phyloP scores from a whole-genome alignment of 75 land plant genomes.

The Selaginella moellendorffii region DNA sequence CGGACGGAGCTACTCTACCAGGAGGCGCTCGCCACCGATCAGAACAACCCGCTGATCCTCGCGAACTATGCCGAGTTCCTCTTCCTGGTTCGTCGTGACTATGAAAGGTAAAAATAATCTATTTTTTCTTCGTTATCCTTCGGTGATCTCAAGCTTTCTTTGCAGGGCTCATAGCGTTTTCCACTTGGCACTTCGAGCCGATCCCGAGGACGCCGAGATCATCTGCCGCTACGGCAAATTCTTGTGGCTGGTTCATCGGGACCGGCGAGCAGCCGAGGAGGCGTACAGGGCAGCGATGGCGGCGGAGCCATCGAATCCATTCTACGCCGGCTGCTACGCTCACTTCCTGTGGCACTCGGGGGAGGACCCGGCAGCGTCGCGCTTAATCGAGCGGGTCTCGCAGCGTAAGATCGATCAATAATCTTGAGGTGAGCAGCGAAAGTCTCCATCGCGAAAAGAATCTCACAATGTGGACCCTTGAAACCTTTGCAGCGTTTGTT shows the following conservation, averaged over 20 bases:
- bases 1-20: constrained; percentile 59
- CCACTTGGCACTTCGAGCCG: constrained; percentile 35
- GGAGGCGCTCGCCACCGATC: constrained; percentile 36
- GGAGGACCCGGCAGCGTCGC: too few species aligned
- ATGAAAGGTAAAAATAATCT: constrained; percentile 38
- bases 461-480: too few species aligned
- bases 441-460: too few species aligned
- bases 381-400: too few species aligned
- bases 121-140: neutral
- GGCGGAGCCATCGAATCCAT: constrained; percentile 36
- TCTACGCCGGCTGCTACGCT: constrained; percentile 45
- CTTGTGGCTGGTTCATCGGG: constrained; percentile 53
- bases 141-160: too few species aligned
- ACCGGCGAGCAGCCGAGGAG: constrained; percentile 56
- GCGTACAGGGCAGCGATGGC: constrained; percentile 40
- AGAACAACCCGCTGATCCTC: constrained; percentile 53
- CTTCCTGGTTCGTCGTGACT: constrained; percentile 45
- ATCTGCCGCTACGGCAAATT: constrained; percentile 48
- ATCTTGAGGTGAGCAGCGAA: too few species aligned
- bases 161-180: constrained; percentile 71
- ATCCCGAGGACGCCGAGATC: constrained; percentile 53
- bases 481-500: too few species aligned
- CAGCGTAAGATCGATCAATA: too few species aligned
- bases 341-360: constrained; percentile 37
- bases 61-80: constrained; percentile 79